phyloP scores from a whole-genome alignment of 345 rosid species.

The Cardamine occulta region DNA sequence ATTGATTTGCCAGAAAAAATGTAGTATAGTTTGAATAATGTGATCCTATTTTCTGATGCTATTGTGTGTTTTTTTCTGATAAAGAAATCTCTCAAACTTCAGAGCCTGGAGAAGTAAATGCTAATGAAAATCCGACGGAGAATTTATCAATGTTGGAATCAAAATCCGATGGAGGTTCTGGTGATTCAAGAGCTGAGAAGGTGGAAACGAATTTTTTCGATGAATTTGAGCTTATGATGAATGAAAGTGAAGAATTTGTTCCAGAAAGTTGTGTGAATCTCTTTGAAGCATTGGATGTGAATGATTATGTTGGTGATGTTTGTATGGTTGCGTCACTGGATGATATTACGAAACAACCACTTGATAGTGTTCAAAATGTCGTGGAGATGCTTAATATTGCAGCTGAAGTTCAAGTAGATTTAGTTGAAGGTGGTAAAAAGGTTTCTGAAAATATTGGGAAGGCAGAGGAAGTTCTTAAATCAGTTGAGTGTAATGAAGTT shows the following conservation, averaged over 20 bases:
- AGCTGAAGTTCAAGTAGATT: constrained; percentile 37
- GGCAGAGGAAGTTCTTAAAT: constrained; percentile 31
- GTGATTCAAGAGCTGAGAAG: constrained; percentile 23
- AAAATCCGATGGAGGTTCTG: constrained; percentile 3
- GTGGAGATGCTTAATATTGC: constrained; percentile 31
- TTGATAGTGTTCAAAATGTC: constrained; percentile 37
- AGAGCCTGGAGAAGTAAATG: constrained; percentile 31
- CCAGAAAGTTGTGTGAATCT: constrained; percentile 39
- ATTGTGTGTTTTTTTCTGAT: constrained; percentile 22
- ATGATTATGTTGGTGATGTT: constrained; percentile 31
- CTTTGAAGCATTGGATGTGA: constrained; percentile 27
- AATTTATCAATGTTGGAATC: constrained; percentile 20
- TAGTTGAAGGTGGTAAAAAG: constrained; percentile 28
- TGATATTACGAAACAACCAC: constrained; percentile 15
- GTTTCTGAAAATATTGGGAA: constrained; percentile 23
- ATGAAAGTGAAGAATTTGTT: constrained; percentile 44
- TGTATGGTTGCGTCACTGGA: constrained; percentile 17
- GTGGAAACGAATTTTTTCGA: constrained; percentile 46
- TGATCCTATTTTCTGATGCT: constrained; percentile 5
- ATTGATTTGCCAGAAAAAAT: constrained; percentile 2
- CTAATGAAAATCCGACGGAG: constrained; percentile 24
- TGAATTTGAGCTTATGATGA: constrained; percentile 54
- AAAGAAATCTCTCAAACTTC: constrained; percentile 23
- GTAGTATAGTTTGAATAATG: not conserved
- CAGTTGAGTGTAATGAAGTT: constrained; percentile 28